Evolutionary conservation across 2,329 filamentous ascomycete genomes (phyloP), one percentile per base, ranked within the genome.

Genomic region (Cordyceps cateniannulata): DNA sequence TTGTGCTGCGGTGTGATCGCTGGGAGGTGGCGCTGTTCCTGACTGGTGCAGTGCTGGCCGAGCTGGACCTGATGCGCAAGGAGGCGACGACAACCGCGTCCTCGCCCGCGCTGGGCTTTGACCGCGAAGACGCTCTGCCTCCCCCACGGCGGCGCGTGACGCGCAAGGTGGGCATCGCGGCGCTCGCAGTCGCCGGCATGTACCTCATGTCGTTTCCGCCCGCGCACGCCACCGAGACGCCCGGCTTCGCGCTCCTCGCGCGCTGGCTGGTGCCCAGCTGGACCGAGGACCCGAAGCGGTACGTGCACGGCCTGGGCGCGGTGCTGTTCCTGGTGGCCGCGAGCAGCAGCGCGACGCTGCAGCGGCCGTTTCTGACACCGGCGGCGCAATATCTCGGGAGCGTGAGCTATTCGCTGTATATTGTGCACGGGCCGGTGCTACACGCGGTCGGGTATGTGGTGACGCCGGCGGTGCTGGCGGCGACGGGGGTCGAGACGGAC

Each of bases 391-490:
- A 62, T 24, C 55, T 62, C 10, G 60, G 60, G 24, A 54, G 10
- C n/a, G 47, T 62, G 27, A 62, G 60, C 60, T 62, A 62, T 29
- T 27, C 60, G 12, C 32, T 62, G 3, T 62, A 62, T 8, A 59
- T 62, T 22, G 60, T 62, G 27, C 60, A 62, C 42, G 60, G 60
- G 10, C 60, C 60, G 24, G 48, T 62, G 48, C 32, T 59, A 48
- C 60, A 62, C 49, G 29, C 44, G 2, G 40, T 62, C 10, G 60
- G 60, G 8, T 62, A 62, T 25, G 42, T 51, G 6, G 32, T 59
- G 6, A 29, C 42, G 42, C 59, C 59, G 4, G 51, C 32, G 18
- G 32, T 56, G 22, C n/a, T 61, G 29, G 59, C 51, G 5, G 12
- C 24, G 10, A 61, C 59, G 22, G 59, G 51, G 7, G 1, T 10